phyloP scores from a whole-genome alignment of 768 basidiomycete species.

The Clathrus columnatus region DNA sequence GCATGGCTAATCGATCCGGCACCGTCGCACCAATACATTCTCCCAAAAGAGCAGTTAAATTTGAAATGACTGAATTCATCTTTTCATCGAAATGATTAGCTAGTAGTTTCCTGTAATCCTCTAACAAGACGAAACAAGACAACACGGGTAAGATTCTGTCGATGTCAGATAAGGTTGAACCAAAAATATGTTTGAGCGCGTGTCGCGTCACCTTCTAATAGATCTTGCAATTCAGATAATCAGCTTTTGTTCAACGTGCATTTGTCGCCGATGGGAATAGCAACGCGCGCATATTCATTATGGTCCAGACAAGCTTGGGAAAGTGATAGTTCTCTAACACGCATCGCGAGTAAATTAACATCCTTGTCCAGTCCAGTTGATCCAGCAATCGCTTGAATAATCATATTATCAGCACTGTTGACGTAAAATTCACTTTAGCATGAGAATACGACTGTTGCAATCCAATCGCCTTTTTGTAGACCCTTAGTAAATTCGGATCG shows the following conservation, averaged over 20 bases:
- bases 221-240: slow-evolving; percentile 64
- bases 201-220: slow-evolving; percentile 78
- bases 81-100: slow-evolving; percentile 87
- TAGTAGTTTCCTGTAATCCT: slow-evolving; percentile 89
- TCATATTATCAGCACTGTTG: slow-evolving; percentile 97
- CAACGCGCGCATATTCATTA: slow-evolving; percentile 82
- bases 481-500: slow-evolving; percentile 81
- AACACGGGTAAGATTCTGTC: slow-evolving; percentile 86
- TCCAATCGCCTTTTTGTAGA: slow-evolving; percentile 80
- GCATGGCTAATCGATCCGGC: slow-evolving; percentile 92
- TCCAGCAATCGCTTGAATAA: slow-evolving; percentile 99
- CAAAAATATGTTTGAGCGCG: slow-evolving; percentile 95
- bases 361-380: slow-evolving; percentile 98
- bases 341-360: slow-evolving; percentile 98
- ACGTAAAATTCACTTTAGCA: slow-evolving; percentile 96
- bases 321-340: slow-evolving; percentile 96
- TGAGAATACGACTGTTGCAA: slow-evolving; percentile 95
- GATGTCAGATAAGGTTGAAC: slow-evolving; percentile 79
- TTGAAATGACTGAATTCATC: slow-evolving; percentile 96
- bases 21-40: slow-evolving; percentile 91
- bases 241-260: slow-evolving; percentile 69
- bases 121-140: slow-evolving; percentile 87
- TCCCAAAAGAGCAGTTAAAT: slow-evolving; percentile 80
- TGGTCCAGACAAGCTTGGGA: slow-evolving; percentile 90
- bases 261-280: slow-evolving; percentile 85